Evolutionary conservation across 306 rosid species (phyloP).

Genomic region (Pueraria montana): DNA sequence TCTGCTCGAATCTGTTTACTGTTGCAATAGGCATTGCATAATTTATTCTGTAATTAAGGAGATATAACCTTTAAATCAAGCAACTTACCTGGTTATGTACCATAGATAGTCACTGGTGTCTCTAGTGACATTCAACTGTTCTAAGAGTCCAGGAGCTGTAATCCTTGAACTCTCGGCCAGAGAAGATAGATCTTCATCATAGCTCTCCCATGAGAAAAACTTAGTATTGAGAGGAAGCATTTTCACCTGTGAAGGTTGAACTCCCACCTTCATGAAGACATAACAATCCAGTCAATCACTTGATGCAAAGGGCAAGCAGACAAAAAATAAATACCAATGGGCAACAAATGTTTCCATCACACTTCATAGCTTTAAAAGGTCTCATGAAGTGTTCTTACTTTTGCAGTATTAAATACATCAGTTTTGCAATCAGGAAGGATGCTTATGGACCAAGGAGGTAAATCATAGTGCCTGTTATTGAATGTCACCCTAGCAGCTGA

Average conservation of each 20-base stretch:
- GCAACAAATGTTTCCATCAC: constrained; percentile 24
- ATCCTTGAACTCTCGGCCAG: constrained; percentile 67
- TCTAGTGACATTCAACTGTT: constrained; percentile 87
- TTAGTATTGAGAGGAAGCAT: constrained; percentile 67
- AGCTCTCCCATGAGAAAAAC: constrained; percentile 81
- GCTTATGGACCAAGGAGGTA: constrained; percentile 99
- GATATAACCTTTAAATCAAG: neutral
- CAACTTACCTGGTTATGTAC: constrained; percentile 87
- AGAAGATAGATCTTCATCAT: constrained; percentile 84
- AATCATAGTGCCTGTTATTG: constrained; percentile 72
- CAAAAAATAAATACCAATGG: constrained; percentile 30
- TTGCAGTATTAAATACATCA: constrained; percentile 84
- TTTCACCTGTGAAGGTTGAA: constrained; percentile 64
- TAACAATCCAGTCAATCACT: constrained; percentile 43
- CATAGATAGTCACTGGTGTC: constrained; percentile 93
- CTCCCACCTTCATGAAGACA: constrained; percentile 73
- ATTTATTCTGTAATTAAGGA: neutral
- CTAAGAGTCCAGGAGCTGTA: constrained; percentile 76
- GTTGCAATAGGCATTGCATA: neutral
- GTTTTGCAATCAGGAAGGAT: constrained; percentile 93
- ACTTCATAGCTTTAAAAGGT: constrained; percentile 25
- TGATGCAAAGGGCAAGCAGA: constrained; percentile 20
- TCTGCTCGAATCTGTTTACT: neutral
- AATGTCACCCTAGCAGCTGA: constrained; percentile 74
- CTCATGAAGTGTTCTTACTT: constrained; percentile 56